Conservation (phyloP, 306 rosid genomes). For the Mimosa pudica region DNA sequence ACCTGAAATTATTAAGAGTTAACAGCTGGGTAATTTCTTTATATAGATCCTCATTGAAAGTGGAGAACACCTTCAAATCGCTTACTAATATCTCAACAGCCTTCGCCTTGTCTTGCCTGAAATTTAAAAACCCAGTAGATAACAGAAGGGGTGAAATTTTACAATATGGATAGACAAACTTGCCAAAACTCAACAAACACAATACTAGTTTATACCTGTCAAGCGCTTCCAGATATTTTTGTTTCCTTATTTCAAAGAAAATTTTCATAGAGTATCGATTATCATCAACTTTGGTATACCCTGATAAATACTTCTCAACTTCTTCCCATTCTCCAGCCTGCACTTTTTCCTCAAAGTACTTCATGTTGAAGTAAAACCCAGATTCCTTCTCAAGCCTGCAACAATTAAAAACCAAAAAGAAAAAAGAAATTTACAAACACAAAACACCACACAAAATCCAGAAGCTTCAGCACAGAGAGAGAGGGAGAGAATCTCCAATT, state of each 20-base stretch:
- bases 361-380: slow-evolving; percentile 82
- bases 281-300: slow-evolving; percentile 85
- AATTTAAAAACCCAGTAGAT: slow-evolving; percentile 17
- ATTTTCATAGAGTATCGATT: slow-evolving; percentile 91
- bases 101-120: slow-evolving; percentile 73
- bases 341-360: slow-evolving; percentile 89
- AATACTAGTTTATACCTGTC: slow-evolving; percentile 58
- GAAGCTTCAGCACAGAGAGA: neutral
- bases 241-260: slow-evolving; percentile 87
- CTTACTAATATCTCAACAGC: slow-evolving; percentile 77
- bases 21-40: slow-evolving; percentile 87
- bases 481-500: neutral
- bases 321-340: slow-evolving; percentile 95
- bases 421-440: slow-evolving; percentile 7
- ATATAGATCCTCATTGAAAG: slow-evolving; percentile 78
- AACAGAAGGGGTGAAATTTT: slow-evolving; percentile 25
- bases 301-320: slow-evolving; percentile 80
- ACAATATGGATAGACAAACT: slow-evolving; percentile 9
- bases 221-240: slow-evolving; percentile 91
- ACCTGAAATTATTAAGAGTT: slow-evolving; percentile 83
- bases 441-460: neutral
- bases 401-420: slow-evolving; percentile 3
- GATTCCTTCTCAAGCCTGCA: slow-evolving; percentile 91
- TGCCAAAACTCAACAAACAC: slow-evolving; percentile 8
- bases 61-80: slow-evolving; percentile 76